Percentiles rank a stretch among this genome's conserved stretches.
Evolutionary conservation across 345 rosid genomes (phyloP).

Genomic region (Toxicodendron radicans): DNA sequence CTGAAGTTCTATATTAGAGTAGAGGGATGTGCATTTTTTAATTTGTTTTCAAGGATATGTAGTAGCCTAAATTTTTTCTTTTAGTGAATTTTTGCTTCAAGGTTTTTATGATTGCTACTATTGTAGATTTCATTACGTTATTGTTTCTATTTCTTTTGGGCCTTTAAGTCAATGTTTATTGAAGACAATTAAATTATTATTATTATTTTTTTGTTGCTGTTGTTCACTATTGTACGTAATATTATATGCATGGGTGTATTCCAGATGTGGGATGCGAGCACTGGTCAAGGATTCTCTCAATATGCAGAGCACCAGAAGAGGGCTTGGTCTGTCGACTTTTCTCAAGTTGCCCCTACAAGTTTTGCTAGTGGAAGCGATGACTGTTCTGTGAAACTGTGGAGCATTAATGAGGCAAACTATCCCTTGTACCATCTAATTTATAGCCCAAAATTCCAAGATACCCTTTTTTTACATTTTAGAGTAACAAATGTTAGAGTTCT

Average conservation of each 20-base stretch:
- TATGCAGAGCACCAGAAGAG: constrained; percentile 76
- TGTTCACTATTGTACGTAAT: constrained; percentile 1
- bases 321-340: constrained; percentile 97
- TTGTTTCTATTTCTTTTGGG: neutral
- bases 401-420: constrained; percentile 62
- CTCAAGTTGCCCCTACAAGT: constrained; percentile 70
- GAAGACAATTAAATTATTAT: constrained; percentile 5
- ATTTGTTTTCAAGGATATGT: neutral
- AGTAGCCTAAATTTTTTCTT: neutral
- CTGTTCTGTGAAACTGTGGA: constrained; percentile 85
- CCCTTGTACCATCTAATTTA: constrained; percentile 3
- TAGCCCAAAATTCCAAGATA: neutral
- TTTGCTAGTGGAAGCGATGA: constrained; percentile 96
- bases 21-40: neutral
- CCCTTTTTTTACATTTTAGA: neutral
- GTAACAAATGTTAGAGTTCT: neutral
- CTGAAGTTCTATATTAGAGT: neutral
- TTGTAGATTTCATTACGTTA: neutral
- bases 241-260: constrained; percentile 32
- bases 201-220: constrained; percentile 5
- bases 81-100: too few relatives aligned
- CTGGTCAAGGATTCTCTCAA: constrained; percentile 69
- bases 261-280: constrained; percentile 88
- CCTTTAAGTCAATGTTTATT: neutral
- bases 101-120: neutral